Conservation (phyloP, 257 asterid genomes). For the Cinchona pubescens region DNA sequence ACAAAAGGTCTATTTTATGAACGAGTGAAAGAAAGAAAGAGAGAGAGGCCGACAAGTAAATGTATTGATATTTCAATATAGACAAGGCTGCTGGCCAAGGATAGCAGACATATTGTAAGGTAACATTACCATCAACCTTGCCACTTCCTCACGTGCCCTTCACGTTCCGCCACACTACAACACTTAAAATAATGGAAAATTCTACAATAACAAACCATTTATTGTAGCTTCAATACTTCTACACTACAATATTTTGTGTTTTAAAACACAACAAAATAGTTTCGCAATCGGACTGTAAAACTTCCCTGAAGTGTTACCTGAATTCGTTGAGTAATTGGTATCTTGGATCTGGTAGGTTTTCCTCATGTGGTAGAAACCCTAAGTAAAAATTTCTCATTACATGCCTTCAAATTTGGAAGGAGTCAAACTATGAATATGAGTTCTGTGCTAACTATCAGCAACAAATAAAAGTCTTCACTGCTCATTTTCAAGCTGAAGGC, state of each 20-base stretch:
- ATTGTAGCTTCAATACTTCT: too few relatives aligned
- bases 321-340: conserved; percentile 9
- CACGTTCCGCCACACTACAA: conserved; percentile 21
- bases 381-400: neutral
- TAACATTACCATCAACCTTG: conserved; percentile 26
- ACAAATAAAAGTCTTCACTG: neutral
- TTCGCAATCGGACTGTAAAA: too few relatives aligned
- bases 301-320: too few relatives aligned
- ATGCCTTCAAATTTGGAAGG: neutral
- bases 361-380: conserved; percentile 15
- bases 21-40: neutral
- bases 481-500: neutral
- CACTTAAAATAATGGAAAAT: too few relatives aligned
- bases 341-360: conserved; percentile 14
- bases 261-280: too few relatives aligned
- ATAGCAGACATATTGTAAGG: conserved; percentile 40
- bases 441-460: neutral
- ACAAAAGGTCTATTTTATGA: neutral
- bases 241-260: too few relatives aligned
- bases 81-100: conserved; percentile 31
- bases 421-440: neutral
- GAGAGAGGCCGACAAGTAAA: conserved; percentile 11
- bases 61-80: conserved; percentile 10
- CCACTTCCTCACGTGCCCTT: conserved; percentile 48
- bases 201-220: too few relatives aligned